A percentile compares a stretch with the other conserved stretches of the same genome.
phyloP scores from a whole-genome alignment of 2,329 filamentous ascomycete genomes.

The Coniochaeta ligniaria region DNA sequence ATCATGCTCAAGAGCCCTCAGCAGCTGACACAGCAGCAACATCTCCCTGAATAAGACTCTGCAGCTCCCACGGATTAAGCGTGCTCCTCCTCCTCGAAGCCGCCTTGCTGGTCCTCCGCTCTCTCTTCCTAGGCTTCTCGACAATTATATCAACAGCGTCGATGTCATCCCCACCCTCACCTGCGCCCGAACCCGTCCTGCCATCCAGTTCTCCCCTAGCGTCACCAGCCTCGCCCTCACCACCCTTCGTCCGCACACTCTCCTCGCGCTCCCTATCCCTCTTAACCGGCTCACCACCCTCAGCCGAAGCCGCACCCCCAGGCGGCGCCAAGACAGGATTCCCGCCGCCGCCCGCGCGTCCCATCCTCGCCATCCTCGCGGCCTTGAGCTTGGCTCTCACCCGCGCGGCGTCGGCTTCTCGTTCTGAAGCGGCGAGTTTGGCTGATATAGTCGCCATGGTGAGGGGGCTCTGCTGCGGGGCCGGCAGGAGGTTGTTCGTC shows the following conservation, averaged over 20 bases:
- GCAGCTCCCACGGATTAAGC: constrained; percentile 67
- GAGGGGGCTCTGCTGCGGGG: constrained; percentile 46
- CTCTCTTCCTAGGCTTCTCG: constrained; percentile 19
- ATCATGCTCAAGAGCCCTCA: not conserved
- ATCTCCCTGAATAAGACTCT: constrained; percentile 45
- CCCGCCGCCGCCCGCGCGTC: not conserved
- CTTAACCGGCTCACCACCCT: not conserved
- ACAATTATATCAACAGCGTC: not conserved
- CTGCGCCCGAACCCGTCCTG: not conserved
- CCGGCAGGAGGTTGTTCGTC: constrained; percentile 20
- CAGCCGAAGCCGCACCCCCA: not conserved
- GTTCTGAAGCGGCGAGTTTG: constrained; percentile 56
- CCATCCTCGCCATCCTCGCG: constrained; percentile 24
- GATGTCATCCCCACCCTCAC: not conserved
- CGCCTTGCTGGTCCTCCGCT: constrained; percentile 43
- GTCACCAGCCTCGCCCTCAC: not conserved
- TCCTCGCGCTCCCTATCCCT: constrained; percentile 5
- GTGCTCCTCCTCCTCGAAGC: constrained; percentile 65
- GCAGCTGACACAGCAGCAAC: constrained; percentile 5
- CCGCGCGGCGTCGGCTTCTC: constrained; percentile 56
- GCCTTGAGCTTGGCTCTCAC: constrained; percentile 57
- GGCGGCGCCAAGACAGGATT: not conserved
- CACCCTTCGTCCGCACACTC: not conserved
- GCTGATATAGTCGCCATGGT: constrained; percentile 56
- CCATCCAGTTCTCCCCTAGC: no score